Evolutionary conservation across 306 rosid genomes (phyloP).

Genomic region (Cyclanthera cordifolia): DNA sequence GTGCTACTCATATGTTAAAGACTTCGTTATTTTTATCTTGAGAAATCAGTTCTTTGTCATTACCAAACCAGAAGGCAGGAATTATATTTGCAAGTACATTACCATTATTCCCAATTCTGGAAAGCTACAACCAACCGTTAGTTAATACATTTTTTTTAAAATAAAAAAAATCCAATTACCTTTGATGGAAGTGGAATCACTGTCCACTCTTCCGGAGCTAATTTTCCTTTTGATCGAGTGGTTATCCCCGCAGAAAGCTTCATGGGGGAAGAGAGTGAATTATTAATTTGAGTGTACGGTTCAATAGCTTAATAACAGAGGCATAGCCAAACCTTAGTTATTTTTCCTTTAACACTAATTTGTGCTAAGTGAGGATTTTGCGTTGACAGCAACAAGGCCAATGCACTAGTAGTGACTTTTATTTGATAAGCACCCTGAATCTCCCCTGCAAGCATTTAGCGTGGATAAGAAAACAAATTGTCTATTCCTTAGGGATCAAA

Average conservation of each 20-base stretch:
- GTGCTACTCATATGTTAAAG: not conserved
- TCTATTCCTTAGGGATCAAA: not conserved
- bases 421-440: slow-evolving; percentile 89
- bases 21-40: not conserved
- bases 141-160: not conserved
- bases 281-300: slow-evolving; percentile 12
- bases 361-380: slow-evolving; percentile 53
- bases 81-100: not conserved
- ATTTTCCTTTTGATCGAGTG: slow-evolving; percentile 80
- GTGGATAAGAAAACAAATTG: not conserved
- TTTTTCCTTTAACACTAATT: slow-evolving; percentile 52
- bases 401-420: slow-evolving; percentile 81
- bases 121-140: not conserved
- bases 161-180: slow-evolving; percentile 27
- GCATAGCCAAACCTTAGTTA: slow-evolving; percentile 45
- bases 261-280: slow-evolving; percentile 12
- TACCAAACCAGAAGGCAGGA: not conserved
- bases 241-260: slow-evolving; percentile 65
- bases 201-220: slow-evolving; percentile 85
- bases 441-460: slow-evolving; percentile 49
- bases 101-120: not conserved
- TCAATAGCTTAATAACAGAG: not conserved
- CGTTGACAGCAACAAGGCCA: slow-evolving; percentile 60
- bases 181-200: slow-evolving; percentile 70
- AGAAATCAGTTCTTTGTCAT: not conserved